phyloP scores from a whole-genome alignment of 2,329 filamentous ascomycete genomes.

The Purpureocillium takamizusanense region DNA sequence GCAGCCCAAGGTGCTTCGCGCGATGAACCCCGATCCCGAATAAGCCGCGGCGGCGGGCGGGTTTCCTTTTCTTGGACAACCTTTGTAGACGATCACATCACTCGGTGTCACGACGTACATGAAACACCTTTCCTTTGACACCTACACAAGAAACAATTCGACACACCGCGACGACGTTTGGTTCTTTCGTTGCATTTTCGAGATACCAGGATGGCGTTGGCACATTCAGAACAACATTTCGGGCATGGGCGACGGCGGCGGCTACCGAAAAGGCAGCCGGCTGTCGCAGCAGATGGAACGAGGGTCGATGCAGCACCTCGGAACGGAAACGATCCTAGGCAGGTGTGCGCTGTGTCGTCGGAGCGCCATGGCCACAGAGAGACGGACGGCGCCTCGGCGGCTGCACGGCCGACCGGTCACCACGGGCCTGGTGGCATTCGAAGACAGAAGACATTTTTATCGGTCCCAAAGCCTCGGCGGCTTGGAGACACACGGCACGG shows the following conservation, averaged over 20 bases:
- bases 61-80: conserved; percentile 10
- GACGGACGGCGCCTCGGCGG: too few relatives aligned
- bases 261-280: too few relatives aligned
- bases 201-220: conserved; percentile 31
- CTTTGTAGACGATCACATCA: conserved; percentile 14
- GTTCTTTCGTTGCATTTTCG: conserved; percentile 21
- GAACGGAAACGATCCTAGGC: too few relatives aligned
- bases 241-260: neutral
- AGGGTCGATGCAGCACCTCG: too few relatives aligned
- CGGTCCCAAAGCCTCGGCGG: neutral
- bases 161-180: conserved; percentile 1
- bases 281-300: too few relatives aligned
- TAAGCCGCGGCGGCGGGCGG: too few relatives aligned
- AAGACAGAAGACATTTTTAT: neutral
- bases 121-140: conserved; percentile 15
- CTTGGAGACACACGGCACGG: neutral
- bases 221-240: conserved; percentile 7
- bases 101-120: conserved; percentile 20
- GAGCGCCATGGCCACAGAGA: too few relatives aligned
- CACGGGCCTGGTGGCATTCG: neutral
- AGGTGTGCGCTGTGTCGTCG: too few relatives aligned
- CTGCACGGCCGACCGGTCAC: too few relatives aligned
- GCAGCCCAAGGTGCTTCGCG: conserved; percentile 47
- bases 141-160: neutral
- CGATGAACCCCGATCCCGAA: conserved; percentile 51